A percentile compares a stretch with the other conserved stretches of the same genome.
Conservation (phyloP, 441 rosid genomes). For the Gossypium davidsonii region DNA sequence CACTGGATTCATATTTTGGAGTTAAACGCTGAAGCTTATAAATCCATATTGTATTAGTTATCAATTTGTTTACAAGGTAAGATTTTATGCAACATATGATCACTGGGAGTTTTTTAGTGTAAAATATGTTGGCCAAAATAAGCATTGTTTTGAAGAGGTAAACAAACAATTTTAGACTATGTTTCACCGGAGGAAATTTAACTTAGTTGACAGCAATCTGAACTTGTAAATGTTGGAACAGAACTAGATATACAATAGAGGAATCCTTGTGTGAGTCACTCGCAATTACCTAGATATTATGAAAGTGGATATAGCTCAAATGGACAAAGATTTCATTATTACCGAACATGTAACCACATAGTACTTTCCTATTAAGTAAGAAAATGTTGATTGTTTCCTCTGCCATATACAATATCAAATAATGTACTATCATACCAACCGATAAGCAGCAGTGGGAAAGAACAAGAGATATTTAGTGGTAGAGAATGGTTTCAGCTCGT, state of each 20-base stretch:
- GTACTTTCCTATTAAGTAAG: not conserved
- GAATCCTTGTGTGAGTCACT: not conserved
- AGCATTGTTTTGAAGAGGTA: not conserved
- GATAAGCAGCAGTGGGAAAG: not conserved
- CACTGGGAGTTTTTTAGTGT: not conserved
- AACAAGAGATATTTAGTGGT: not conserved
- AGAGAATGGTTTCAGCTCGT: not conserved
- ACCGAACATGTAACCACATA: not conserved
- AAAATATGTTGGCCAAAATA: not conserved
- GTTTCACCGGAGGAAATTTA: not conserved
- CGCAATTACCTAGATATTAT: not conserved
- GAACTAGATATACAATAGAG: not conserved
- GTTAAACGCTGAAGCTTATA: not conserved
- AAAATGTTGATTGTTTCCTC: not conserved
- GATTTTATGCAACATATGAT: not conserved
- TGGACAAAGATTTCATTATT: not conserved
- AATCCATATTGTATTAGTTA: not conserved
- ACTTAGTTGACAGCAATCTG: not conserved
- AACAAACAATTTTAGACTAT: not conserved
- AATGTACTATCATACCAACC: not conserved
- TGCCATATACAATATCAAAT: not conserved
- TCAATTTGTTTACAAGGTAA: not conserved
- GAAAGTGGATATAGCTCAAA: not conserved
- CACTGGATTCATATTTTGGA: not conserved
- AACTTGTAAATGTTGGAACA: not conserved